Base-by-base conservation (phyloP, 2,329 filamentous ascomycete species). In the Alternaria tenuissima region DNA sequence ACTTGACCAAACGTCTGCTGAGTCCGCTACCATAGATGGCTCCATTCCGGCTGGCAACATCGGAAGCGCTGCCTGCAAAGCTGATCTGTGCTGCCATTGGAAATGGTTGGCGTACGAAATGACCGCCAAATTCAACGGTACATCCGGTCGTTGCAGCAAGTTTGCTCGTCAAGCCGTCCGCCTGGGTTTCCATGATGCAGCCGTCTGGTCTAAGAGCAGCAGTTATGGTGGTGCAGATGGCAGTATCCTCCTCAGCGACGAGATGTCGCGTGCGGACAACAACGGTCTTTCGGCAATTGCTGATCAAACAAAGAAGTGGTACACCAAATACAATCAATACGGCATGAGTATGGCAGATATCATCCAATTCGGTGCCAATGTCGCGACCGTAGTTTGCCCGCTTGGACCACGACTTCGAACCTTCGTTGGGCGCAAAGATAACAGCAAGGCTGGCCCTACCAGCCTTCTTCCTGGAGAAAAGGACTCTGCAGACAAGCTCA, bases 361-460 rank as follows among this genome's bases (percentile, higher is more conserved):
- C 24, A 78, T 80, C 22, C 77, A 80, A 52, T 73, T 78, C 28
- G 77, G 72, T 38, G 76, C 76, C 32, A 79, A 71, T 30, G 68
- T 79, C 22, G 77, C 77, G 6, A 76, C 76, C 3, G 77, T 80
- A 4, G 76, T 76, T 3, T 80, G 77, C 51, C 78, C 78, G 0
- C 68, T 79, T 7, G 78, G 78, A 7, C 78, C 78, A n/a, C 71
- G 78, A 18, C 66, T 79, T 43, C 71, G 76, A 7, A 71, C 74
- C 3, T 79, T 77, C 41, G 73, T 80, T 38, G 78, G 78, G 24
- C 72, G 78, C 30, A 79, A 78, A 46, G 78, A 79, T 51, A 77
- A 73, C 28, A 67, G 68, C 24, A 70, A 68, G 16, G 70, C 77
- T 7, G 72, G 73, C 6, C 74, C 74, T 7, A 76, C 75, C 16